Evolutionary conservation across 1,139 yeast species (phyloP), one percentile per base, ranked within the genome.

Genomic region (Geotrichum phurueaensis): DNA sequence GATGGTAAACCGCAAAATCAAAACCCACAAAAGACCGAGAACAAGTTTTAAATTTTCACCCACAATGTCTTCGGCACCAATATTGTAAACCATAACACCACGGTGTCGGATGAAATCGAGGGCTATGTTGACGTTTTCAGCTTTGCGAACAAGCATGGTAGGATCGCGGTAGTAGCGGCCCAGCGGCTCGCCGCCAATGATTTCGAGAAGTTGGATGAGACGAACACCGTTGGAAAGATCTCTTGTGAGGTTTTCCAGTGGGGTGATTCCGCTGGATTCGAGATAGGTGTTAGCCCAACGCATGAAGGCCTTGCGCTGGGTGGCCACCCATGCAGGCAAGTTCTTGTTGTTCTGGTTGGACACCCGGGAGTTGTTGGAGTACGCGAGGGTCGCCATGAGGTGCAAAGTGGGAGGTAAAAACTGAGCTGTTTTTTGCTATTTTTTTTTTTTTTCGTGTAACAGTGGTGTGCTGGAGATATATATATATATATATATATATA

Each of bases 51-150:
- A 71, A 68, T 86, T 83, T 1, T 88, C 87, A 56, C 84, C 89
- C 27, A 81, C 78, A 25, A 86, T 80, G 70, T 85, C 87, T 59
- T 84, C 88, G n/a, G 89, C 84, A 29, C 87, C 85, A 55, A 86
- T 83, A 66, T 82, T 81, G 66, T 81, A 77, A 45, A 83, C 75
- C 64, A 82, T 83, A 52, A 86, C 75, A 25, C 83, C 79, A 39
- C 82, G 77, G 53, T 81, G 78, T 61, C 81, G 78, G 61, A 85
- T 76, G 68, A 80, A 85, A 60, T 82, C 81, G 60, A 86, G 75
- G 15, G 84, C 80, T 60, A 80, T 82, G 65, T 81, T 80, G 58
- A 85, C 74, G 69, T 86, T 86, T 67, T 86, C 91, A 52, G 84
- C 75, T 68, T 81, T 83, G 67, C 86, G 91, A 49, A 86, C 75